Evolutionary conservation across 208 protist species (phyloP), one percentile per base, ranked within the genome.

Genomic region (Strigomonas culicis): DNA sequence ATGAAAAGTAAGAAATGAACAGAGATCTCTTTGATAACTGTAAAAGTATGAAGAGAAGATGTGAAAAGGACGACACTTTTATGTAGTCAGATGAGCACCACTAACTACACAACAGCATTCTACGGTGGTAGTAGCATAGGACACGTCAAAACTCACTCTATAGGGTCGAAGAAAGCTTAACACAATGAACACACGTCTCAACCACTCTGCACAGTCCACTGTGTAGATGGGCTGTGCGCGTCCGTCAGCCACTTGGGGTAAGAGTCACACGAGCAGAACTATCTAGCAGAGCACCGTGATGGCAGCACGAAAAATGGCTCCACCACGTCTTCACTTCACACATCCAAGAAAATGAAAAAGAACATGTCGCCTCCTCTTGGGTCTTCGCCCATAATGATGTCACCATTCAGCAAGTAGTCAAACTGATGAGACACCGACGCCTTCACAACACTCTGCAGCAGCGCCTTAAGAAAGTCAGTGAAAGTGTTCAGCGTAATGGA

Each of bases 361-460:
- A 17, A 41, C 13, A 41, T 41, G 13, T 41, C 8, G 36, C 8
- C 36, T 17, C 13, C 8, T 13, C 6, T 13, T 17, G 13, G 36
- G 6, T 6, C 13, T 13, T 17, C 6, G 36, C 82, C 85, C 24
- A 70, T 68, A 49, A 95, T 90, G 72, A 85, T 92, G 73, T 89
- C 84, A 52, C 88, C 88, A 28, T 90, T 84, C 62, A 82, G 62
- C 19, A 94, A 60, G 64, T 91, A 94, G 63, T 94, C 84, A 72
- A 91, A 94, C 17, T 59, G 68, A 43, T 86, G 80, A 4, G 31
- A 36, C 6, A 64, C 64, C 7, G 59, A 49, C 44, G 82, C 70
- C 6, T 50, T 68, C 2, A 94, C 80, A 27, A 94, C 76, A 32
- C 68, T 84, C 64, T 87, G 73, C n/a, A 94, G 73, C 19, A 94